These are phyloP conservation scores for Allium cepa DNA, from an alignment of 106 monocot species.

Conservation along the genomic window DNA sequence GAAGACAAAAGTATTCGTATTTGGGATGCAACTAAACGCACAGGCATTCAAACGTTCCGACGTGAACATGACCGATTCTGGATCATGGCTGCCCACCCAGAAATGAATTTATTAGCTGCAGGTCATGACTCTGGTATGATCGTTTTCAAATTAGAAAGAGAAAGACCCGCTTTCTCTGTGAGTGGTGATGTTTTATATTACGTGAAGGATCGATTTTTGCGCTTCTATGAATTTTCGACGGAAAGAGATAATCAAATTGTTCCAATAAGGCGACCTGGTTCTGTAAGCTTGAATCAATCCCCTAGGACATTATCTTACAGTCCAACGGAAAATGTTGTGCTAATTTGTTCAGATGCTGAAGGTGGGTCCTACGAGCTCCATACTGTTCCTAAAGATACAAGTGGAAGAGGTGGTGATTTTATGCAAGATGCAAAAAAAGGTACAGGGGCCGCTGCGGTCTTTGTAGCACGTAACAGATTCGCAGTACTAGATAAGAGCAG, in stretches of 20 bases:
- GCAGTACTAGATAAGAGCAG: conserved; percentile 50
- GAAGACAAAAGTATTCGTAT: conserved; percentile 74
- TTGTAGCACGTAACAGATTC: conserved; percentile 59
- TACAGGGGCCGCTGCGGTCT: conserved; percentile 38
- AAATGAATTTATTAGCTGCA: conserved; percentile 70
- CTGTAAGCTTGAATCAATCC: conserved; percentile 53
- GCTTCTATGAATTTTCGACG: conserved; percentile 47
- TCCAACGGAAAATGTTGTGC: conserved; percentile 53
- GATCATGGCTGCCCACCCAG: conserved; percentile 67
- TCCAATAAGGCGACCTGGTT: conserved; percentile 50
- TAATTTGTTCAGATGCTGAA: conserved; percentile 47
- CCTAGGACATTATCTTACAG: conserved; percentile 56
- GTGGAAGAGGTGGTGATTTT: conserved; percentile 28
- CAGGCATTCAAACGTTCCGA: conserved; percentile 54
- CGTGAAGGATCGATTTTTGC: conserved; percentile 51
- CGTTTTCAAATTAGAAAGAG: conserved; percentile 65
- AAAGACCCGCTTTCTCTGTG: conserved; percentile 57
- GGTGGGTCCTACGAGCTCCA: conserved; percentile 55
- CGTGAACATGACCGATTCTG: conserved; percentile 66
- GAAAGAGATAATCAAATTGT: conserved; percentile 51
- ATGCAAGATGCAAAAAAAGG: conserved; percentile 50
- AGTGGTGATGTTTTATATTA: conserved; percentile 48
- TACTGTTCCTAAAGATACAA: conserved; percentile 31
- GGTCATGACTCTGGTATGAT: conserved; percentile 79
- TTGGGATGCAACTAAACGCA: conserved; percentile 72